Conservation (phyloP, 371 early-diverging fungal species). For the Mucor saturninus region DNA sequence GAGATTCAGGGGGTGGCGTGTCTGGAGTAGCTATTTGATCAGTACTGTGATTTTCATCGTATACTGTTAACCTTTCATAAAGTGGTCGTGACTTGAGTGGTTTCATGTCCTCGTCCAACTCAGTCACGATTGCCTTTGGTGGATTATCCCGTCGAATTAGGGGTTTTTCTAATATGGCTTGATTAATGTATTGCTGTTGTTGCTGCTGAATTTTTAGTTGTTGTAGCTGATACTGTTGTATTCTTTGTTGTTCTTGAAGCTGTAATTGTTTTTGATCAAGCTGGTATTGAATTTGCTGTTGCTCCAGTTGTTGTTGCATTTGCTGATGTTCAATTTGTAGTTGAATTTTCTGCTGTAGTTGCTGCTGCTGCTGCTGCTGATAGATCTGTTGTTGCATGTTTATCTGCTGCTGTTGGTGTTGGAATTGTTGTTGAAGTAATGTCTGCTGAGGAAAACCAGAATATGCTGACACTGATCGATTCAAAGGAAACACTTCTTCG, state of each 20-base stretch:
- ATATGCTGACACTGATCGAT: constrained; percentile 22
- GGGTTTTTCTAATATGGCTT: constrained; percentile 10
- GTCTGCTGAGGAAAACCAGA: constrained; percentile 15
- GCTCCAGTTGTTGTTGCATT: constrained; percentile 17
- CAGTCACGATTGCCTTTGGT: not conserved
- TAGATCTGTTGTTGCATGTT: constrained; percentile 8
- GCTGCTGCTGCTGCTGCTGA: constrained; percentile 13
- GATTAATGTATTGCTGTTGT: constrained; percentile 21
- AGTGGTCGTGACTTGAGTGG: not conserved
- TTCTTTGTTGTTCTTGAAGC: constrained; percentile 12
- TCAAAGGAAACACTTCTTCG: constrained; percentile 1
- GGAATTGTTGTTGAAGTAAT: constrained; percentile 6
- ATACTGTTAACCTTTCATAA: not conserved
- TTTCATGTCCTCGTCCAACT: not conserved
- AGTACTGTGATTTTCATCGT: not conserved
- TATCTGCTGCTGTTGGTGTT: constrained; percentile 5
- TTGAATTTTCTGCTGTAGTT: constrained; percentile 19
- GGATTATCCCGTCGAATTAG: not conserved
- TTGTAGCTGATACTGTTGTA: constrained; percentile 10
- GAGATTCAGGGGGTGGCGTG: constrained; percentile 22
- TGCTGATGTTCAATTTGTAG: constrained; percentile 19
- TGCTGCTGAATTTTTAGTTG: constrained; percentile 18
- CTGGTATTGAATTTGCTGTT: constrained; percentile 12
- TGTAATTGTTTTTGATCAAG: constrained; percentile 13
- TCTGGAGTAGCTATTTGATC: not conserved